Base-by-base conservation (phyloP, 768 basidiomycete genomes). In the Podaxis sp. region DNA sequence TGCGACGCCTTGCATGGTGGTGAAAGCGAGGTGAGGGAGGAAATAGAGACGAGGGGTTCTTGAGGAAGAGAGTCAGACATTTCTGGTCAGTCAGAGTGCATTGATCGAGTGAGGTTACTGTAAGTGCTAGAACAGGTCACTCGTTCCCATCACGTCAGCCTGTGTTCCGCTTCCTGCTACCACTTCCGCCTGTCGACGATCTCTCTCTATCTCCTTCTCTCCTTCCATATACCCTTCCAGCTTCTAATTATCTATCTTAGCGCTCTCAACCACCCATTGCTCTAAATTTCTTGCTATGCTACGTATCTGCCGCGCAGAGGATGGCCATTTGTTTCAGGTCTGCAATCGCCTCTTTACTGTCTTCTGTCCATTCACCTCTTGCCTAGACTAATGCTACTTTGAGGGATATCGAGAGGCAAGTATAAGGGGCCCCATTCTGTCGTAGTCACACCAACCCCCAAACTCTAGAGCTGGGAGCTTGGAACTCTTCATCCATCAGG, bases 371-470 rank as follows among this genome's bases (percentile, higher is more conserved):
- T 51, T 64, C n/a, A 65, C 15, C n/a, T 9, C 51, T 28, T 53
- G 28, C 26, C 3, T 55, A 85, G 83, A 84, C 88, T 59, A 86
- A 87, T 73, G 84, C 84, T 51, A 81, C 86, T 3, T 72, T 93
- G 58, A 83, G 89, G 75, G 91, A 93, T 70, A 87, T 94, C 63
- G 89, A 93, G 76, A 82, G 85, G 91, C 64, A 33, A 26, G 17
- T 42, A 19, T 54, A n/a, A 55, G 36, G 36, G 19, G 4, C 2
- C 55, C 40, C 7, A 12, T 39, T 39, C 57, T 38, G 39, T 57
- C 44, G 57, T 48, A 53, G 56, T 58, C 57, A 52, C 61, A 28
- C 62, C 68, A 12, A 69, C 46, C 15, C 33, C 54, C 39, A 19
- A 28, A 40, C 22, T 44, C 9, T 58, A 93, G 91, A 67, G 78